Evolutionary conservation across 192 early-diverging fungal genomes (phyloP).

Genomic region (Umbelopsis sp.): DNA sequence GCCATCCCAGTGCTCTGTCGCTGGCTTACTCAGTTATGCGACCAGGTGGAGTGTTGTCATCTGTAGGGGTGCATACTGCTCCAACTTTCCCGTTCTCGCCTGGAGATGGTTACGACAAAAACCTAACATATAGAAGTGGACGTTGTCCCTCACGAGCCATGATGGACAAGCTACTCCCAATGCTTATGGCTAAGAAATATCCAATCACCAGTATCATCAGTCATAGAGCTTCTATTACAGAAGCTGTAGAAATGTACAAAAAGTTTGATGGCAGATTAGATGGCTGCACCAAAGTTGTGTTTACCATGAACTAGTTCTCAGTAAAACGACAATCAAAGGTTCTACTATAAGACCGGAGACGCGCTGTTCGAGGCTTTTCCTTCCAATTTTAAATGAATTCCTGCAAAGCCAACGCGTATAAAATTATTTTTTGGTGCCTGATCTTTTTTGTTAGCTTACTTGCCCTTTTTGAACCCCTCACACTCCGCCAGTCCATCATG

Average conservation of each 20-base stretch:
- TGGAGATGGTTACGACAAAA: conserved; percentile 57
- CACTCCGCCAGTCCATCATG: conserved; percentile 28
- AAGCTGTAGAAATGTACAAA: conserved; percentile 50
- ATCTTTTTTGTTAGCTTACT: neutral
- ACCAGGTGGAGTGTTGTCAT: conserved; percentile 54
- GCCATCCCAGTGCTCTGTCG: conserved; percentile 42
- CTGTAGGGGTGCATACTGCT: conserved; percentile 56
- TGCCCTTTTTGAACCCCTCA: conserved; percentile 7
- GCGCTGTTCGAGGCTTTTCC: neutral
- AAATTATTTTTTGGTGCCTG: conserved; percentile 5
- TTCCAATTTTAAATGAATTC: neutral
- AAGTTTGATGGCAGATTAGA: conserved; percentile 46
- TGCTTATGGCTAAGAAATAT: conserved; percentile 36
- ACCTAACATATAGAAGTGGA: conserved; percentile 53
- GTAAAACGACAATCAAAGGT: neutral
- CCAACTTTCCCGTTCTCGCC: conserved; percentile 56
- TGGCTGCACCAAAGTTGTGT: conserved; percentile 47
- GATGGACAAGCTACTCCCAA: conserved; percentile 40
- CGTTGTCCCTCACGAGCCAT: conserved; percentile 54
- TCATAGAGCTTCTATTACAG: conserved; percentile 43
- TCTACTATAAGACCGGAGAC: neutral
- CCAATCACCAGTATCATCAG: conserved; percentile 47
- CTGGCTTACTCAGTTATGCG: conserved; percentile 51
- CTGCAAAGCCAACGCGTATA: neutral
- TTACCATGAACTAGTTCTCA: conserved; percentile 12